Conservation (phyloP, 2,329 filamentous ascomycete genomes). For the Calonectria pteridis region DNA sequence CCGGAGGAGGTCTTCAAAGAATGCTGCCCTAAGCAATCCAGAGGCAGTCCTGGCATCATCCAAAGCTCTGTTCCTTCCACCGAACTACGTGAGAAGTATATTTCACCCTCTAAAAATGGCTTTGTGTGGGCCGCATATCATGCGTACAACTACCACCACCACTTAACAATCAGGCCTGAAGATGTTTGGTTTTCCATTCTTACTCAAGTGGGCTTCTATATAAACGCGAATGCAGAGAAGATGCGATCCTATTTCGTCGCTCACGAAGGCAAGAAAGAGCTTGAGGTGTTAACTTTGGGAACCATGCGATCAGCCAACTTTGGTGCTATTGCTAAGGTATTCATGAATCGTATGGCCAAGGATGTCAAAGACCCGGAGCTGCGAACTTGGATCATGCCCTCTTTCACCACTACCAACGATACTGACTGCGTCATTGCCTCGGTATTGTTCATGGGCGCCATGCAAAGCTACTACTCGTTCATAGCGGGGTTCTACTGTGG, state of each 20-base stretch:
- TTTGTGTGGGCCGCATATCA: constrained; percentile 52
- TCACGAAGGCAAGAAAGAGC: constrained; percentile 50
- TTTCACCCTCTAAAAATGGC: constrained; percentile 47
- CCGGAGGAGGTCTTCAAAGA: not conserved
- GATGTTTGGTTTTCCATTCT: constrained; percentile 67
- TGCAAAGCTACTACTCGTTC: constrained; percentile 63
- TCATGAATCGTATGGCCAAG: constrained; percentile 54
- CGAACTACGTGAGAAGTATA: not conserved
- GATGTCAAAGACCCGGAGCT: constrained; percentile 57
- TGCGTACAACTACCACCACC: constrained; percentile 59
- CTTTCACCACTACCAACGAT: constrained; percentile 63
- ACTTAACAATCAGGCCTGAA: constrained; percentile 62
- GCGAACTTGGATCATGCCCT: constrained; percentile 62
- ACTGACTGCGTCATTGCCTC: constrained; percentile 57
- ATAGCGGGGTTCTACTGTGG: too few relatives aligned
- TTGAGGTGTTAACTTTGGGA: constrained; percentile 3
- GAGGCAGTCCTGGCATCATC: not conserved
- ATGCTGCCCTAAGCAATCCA: not conserved
- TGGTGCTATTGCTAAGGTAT: constrained; percentile 48
- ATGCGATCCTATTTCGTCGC: constrained; percentile 57
- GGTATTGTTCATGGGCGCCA: constrained; percentile 63
- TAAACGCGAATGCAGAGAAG: constrained; percentile 61
- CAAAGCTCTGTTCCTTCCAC: not conserved
- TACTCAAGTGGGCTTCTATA: constrained; percentile 58
- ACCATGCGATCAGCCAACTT: constrained; percentile 24